Evolutionary conservation across 2,329 filamentous ascomycete genomes (phyloP), one percentile per base, ranked within the genome.

Genomic region (Cladosporium sp.): DNA sequence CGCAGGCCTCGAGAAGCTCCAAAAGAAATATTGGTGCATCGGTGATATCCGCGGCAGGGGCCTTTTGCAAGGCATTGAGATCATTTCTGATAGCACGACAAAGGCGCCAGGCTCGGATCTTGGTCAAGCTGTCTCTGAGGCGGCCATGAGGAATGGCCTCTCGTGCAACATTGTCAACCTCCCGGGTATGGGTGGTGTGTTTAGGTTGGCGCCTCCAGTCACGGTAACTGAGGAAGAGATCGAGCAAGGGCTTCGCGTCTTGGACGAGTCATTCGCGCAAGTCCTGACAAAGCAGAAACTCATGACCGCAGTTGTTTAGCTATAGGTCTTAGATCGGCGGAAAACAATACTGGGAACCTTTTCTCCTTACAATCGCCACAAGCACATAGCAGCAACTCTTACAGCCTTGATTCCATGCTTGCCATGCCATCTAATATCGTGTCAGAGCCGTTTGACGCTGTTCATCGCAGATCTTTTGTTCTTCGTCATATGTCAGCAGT

Each of bases 231-330:
- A 43, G 1, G 54, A 61, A 2, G 58, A 62, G 54, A 53, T 59
- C 19, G 69, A 75, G 11, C 68, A 75, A 42, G 81, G 79, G 0
- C 59, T 85, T 49, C 58, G 53, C 1, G 77, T 84, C 42, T 68
- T 85, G 56, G 81, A 84, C 59, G 68, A 76, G 59, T 77, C 79
- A 0, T 78, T 84, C 46, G 19, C 35, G 11, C 14, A 33, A 18
- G 50, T 56, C 18, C 40, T 56, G 33, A 22, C 41, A n/a, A 52
- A 45, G 42, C 42, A n/a, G 4, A 42, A 22, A 18, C 41, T 45
- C 16, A 38, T 38, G 41, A n/a, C 34, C n/a, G 41, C 33, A 28
- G 34, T 32, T 13, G 45, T 9, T 41, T 41, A 35, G 34, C 22
- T 28, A 28, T 28, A 28, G 7, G 22, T 28, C 4, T 28, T 28